Conservation (phyloP, 1,284 basidiomycete genomes). For the Abortiporus biennis region DNA sequence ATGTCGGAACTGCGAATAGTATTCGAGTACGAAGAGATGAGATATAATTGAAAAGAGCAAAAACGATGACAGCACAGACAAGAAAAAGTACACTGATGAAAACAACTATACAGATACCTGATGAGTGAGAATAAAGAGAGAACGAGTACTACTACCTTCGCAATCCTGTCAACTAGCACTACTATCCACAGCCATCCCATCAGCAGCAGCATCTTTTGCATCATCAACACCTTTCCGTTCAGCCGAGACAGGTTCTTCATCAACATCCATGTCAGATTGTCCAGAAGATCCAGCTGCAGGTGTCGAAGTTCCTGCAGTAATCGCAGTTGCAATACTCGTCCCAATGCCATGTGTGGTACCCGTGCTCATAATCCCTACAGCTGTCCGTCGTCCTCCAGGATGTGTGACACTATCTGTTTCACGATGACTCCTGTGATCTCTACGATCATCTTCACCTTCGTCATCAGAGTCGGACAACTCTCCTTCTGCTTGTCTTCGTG, state of each 20-base stretch:
- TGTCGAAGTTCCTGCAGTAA: slow-evolving; percentile 24
- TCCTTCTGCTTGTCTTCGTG: slow-evolving; percentile 68
- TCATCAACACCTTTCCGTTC: slow-evolving; percentile 8
- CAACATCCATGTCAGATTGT: slow-evolving; percentile 28
- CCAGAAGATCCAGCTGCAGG: slow-evolving; percentile 13
- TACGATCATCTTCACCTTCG: slow-evolving; percentile 77
- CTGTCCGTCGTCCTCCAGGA: slow-evolving; percentile 39
- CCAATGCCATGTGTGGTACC: slow-evolving; percentile 63
- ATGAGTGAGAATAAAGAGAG: not conserved
- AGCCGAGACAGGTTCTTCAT: slow-evolving; percentile 18
- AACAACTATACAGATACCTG: not conserved
- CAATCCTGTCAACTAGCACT: no score
- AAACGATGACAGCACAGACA: no score
- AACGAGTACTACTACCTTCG: no score
- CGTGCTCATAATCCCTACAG: slow-evolving; percentile 62
- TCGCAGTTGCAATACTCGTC: slow-evolving; percentile 61
- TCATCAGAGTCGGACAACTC: slow-evolving; percentile 84
- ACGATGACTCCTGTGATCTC: slow-evolving; percentile 56
- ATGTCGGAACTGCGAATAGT: no score
- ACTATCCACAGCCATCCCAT: slow-evolving; percentile 11
- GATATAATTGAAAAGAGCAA: no score
- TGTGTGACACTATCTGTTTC: slow-evolving; percentile 36
- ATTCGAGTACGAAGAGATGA: no score
- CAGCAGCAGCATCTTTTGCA: slow-evolving; percentile 11
- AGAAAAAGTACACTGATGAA: no score